phyloP scores from a whole-genome alignment of 2,329 filamentous ascomycete genomes.

The Colletotrichum limetticola region DNA sequence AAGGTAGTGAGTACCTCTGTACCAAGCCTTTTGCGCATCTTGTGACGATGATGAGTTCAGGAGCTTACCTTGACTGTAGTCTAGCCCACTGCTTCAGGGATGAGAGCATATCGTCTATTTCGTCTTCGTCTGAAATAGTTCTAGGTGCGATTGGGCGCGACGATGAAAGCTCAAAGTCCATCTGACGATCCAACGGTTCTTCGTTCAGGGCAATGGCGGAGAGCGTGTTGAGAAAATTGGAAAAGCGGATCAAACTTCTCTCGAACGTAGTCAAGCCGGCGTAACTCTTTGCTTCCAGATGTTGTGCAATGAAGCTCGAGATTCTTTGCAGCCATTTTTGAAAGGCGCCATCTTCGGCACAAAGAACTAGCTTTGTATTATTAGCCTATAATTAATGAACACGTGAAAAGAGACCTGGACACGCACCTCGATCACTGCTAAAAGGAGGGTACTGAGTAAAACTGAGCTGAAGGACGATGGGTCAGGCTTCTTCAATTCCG shows the following conservation, averaged over 20 bases:
- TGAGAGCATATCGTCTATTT: slow-evolving; percentile 4
- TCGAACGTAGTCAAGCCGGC: not conserved
- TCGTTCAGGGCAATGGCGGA: not conserved
- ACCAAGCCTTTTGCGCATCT: not conserved
- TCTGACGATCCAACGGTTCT: not conserved
- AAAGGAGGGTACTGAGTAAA: not conserved
- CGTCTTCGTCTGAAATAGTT: not conserved
- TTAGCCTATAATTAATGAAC: not conserved
- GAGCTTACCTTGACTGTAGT: not conserved
- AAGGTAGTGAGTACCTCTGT: no score
- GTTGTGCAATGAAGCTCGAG: not conserved
- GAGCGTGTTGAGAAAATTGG: slow-evolving; percentile 4
- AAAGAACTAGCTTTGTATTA: not conserved
- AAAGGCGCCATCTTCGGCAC: not conserved
- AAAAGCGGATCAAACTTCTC: slow-evolving; percentile 2
- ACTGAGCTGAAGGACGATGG: not conserved
- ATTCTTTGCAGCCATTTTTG: slow-evolving; percentile 11
- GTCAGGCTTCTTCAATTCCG: not conserved
- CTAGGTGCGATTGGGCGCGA: not conserved
- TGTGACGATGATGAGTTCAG: not conserved
- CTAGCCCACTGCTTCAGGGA: slow-evolving; percentile 11
- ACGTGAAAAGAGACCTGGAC: no score
- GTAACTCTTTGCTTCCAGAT: not conserved
- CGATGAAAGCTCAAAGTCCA: not conserved
- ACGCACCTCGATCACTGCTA: slow-evolving; percentile 1